Evolutionary conservation across 495 filamentous ascomycete genomes (phyloP), one percentile per base, ranked within the genome.

Genomic region (Penicillium herquei): DNA sequence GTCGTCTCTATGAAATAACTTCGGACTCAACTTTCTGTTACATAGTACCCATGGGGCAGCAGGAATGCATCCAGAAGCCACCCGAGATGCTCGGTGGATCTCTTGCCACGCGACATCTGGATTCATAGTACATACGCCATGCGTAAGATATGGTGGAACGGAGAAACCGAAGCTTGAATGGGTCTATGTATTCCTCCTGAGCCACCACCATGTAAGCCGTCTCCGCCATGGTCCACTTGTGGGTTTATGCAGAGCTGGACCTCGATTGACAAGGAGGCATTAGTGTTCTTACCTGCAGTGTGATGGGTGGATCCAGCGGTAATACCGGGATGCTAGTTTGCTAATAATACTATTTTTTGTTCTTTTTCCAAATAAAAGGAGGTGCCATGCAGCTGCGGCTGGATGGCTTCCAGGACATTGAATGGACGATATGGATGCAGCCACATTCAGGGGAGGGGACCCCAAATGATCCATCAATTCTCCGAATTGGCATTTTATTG

Each of bases 181-280:
- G 21, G 21, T 26, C 21, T 26, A 26, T n/a, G n/a, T n/a, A n/a
- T 26, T 26, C 21, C 21, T 26, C 21, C 21, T 26, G 21, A 4
- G 21, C 4, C 21, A 26, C 21, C 21, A 1, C 43, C 14, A 14
- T 32, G 43, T 46, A 46, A 46, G 43, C 43, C 5, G 26, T 32
- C 43, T 46, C 43, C 18, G 43, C 43, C 12, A 26, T 46, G 43
- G 26, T 46, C 43, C 43, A 46, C 43, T 33, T 30, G 26, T 30
- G 43, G 34, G 21, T 31, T n/a, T 32, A 46, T 33, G 18, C 26
- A 14, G 6, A 12, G 1, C 18, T 46, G 43, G 14, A 16, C 12
- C 3, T 46, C 21, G 10, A 18, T 46, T 31, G 43, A 16, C 4
- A 32, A 6, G 14, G 26, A 8, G 12, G 31, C 13, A 31, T 41